These are phyloP conservation scores for Fraxinus nigra DNA, from an alignment of 305 asterid genomes.

Conservation along the genomic window DNA sequence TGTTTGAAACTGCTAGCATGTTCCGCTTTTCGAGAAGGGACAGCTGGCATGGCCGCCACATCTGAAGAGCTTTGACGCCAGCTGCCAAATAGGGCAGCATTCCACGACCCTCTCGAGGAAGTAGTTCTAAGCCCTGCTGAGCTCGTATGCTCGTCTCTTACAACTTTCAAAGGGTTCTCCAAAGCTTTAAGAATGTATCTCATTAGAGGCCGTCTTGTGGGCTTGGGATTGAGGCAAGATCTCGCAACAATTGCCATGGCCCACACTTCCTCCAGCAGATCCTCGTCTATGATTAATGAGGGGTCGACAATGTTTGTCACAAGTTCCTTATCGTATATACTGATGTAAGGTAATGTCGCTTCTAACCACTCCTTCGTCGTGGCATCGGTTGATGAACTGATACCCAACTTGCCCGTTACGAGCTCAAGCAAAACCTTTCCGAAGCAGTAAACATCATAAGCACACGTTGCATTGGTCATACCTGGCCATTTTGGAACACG, in stretches of 20 bases:
- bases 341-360: constrained; percentile 13
- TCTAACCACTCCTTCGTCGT: neutral
- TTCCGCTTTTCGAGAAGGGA: constrained; percentile 39
- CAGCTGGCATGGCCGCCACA: constrained; percentile 34
- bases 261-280: constrained; percentile 11
- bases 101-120: neutral
- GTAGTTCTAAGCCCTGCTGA: neutral
- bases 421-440: constrained; percentile 28
- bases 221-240: constrained; percentile 23
- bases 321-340: neutral
- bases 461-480: constrained; percentile 32
- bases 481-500: constrained; percentile 39
- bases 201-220: constrained; percentile 16
- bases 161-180: neutral
- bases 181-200: constrained; percentile 2
- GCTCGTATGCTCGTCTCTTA: neutral
- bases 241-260: constrained; percentile 21
- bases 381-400: neutral
- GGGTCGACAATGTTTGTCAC: constrained; percentile 15
- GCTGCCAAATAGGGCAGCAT: neutral
- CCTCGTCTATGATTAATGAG: constrained; percentile 9
- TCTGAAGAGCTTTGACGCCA: constrained; percentile 14
- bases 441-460: constrained; percentile 24
- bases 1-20: constrained; percentile 59
- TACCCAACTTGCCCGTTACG: constrained; percentile 4